Percentiles rank a stretch among this genome's conserved stretches.
These are phyloP conservation scores for Phaeosphaeriaceae sp. DNA, from an alignment of 2,329 filamentous ascomycete species.

Conservation along the genomic window DNA sequence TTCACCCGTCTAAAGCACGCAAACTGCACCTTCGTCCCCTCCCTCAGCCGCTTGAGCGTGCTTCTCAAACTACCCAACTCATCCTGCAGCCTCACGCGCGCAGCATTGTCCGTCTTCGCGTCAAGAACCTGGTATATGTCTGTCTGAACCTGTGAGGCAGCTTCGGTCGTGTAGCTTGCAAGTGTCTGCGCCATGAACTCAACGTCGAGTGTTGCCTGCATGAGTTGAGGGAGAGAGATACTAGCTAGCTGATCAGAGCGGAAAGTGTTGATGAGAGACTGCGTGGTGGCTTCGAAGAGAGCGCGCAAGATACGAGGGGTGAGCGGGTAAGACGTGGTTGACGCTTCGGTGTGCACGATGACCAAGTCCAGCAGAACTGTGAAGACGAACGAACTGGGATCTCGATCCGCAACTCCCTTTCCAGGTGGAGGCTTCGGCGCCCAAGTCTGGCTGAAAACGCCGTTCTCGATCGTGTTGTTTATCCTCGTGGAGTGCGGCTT, in stretches of 20 bases:
- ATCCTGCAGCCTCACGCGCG: slow-evolving; percentile 77
- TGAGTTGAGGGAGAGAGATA: slow-evolving; percentile 81
- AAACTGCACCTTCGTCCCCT: slow-evolving; percentile 48
- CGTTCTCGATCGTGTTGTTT: slow-evolving; percentile 72
- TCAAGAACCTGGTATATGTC: slow-evolving; percentile 94
- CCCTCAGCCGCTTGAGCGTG: slow-evolving; percentile 72
- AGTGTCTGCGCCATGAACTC: slow-evolving; percentile 97
- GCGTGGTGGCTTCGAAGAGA: slow-evolving; percentile 81
- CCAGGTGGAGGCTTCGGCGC: slow-evolving; percentile 60
- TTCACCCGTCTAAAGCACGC: slow-evolving; percentile 43
- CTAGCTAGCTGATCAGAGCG: slow-evolving; percentile 56
- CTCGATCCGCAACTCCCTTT: slow-evolving; percentile 60
- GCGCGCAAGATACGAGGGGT: slow-evolving; percentile 84
- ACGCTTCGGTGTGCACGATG: slow-evolving; percentile 81
- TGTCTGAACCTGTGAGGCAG: slow-evolving; percentile 80
- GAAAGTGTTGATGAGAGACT: slow-evolving; percentile 84
- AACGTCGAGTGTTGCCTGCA: slow-evolving; percentile 97
- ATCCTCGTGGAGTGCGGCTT: slow-evolving; percentile 65
- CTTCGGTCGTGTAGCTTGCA: slow-evolving; percentile 85
- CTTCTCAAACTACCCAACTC: slow-evolving; percentile 90
- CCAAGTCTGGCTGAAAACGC: slow-evolving; percentile 77
- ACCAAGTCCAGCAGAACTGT: slow-evolving; percentile 84
- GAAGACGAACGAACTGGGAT: slow-evolving; percentile 89
- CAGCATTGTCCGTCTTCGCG: slow-evolving; percentile 85
- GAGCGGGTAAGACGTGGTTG: slow-evolving; percentile 68